Evolutionary conservation across 306 rosid genomes (phyloP), one percentile per base, ranked within the genome.

Genomic region (Cajanus cajan): DNA sequence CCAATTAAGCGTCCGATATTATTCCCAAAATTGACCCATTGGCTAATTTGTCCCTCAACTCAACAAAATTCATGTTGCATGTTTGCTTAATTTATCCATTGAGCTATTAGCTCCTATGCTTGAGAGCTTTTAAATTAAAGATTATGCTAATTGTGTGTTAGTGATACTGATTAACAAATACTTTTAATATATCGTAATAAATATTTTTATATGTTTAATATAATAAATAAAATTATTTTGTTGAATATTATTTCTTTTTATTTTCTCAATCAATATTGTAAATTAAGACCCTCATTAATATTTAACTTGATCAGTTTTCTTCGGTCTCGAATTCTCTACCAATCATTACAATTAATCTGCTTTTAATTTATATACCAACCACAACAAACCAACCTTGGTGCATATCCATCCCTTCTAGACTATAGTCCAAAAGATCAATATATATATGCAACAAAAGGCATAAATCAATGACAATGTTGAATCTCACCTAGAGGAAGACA

Each of bases 321-420:
- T 45, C 14, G 40, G 33, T 73, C 33, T 14, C 16, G 7, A 72
- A 6, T 21, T 44, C 44, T 37, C 57, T 7, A 18, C 39, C 68
- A 52, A 64, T 59, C 21, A 28, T 69, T 24, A 24, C 15, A 16
- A 40, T 54, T n/a, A 19, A 34, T 67, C 4, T 43, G 6, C 28
- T n/a, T n/a, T n/a, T n/a, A n/a, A 4, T 25, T 25, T 15, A 22
- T 45, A 57, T 25, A 73, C 61, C 79, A 36, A 69, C 21, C 78
- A 45, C 66, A 4, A 4, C 4, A 18, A 51, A 55, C 63, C 33
- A 64, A 28, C 34, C 36, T 33, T 6, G 25, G 22, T n/a, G 82
- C 67, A 36, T 72, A 65, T 82, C 33, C 78, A 71, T 69, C 76
- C 75, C 15, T 62, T 79, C n/a, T 24, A 8, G 71, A 68, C 78